phyloP scores from a whole-genome alignment of 345 rosid species.

The Noccaea caerulescens region DNA sequence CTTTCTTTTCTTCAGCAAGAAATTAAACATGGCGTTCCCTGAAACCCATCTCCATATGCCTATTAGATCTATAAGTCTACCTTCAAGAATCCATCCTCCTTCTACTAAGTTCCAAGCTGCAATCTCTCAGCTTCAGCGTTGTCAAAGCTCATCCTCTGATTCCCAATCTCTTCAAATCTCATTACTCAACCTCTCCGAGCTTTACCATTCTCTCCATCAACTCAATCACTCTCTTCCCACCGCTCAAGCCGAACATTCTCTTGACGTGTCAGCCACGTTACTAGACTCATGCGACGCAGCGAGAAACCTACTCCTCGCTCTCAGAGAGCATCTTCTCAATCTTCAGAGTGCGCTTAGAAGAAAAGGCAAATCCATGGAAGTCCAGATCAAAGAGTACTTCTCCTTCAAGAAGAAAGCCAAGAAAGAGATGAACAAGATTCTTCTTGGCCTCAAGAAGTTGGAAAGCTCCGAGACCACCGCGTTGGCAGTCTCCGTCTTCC shows the following conservation, averaged over 20 bases:
- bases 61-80: constrained; percentile 58
- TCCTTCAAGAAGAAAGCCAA: constrained; percentile 63
- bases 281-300: constrained; percentile 51
- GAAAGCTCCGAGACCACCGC: constrained; percentile 32
- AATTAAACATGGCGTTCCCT: constrained; percentile 39
- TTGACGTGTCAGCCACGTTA: constrained; percentile 51
- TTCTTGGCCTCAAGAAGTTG: constrained; percentile 50
- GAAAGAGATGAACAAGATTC: constrained; percentile 51
- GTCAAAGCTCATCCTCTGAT: constrained; percentile 38
- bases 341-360: constrained; percentile 63
- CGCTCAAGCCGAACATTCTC: constrained; percentile 46
- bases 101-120: constrained; percentile 53
- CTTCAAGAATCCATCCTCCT: constrained; percentile 58
- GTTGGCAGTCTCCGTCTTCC: constrained; percentile 36
- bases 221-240: constrained; percentile 46
- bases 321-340: constrained; percentile 47
- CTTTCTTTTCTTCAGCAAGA: constrained; percentile 30
- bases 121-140: constrained; percentile 49
- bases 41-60: constrained; percentile 40
- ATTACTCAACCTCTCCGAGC: constrained; percentile 50
- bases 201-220: constrained; percentile 50
- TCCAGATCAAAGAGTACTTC: constrained; percentile 51
- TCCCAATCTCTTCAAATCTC: constrained; percentile 45
- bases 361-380: constrained; percentile 46
- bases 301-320: constrained; percentile 46